Evolutionary conservation across 371 early-diverging fungal genomes (phyloP).

Genomic region (Syncephalastrum contaminatum): DNA sequence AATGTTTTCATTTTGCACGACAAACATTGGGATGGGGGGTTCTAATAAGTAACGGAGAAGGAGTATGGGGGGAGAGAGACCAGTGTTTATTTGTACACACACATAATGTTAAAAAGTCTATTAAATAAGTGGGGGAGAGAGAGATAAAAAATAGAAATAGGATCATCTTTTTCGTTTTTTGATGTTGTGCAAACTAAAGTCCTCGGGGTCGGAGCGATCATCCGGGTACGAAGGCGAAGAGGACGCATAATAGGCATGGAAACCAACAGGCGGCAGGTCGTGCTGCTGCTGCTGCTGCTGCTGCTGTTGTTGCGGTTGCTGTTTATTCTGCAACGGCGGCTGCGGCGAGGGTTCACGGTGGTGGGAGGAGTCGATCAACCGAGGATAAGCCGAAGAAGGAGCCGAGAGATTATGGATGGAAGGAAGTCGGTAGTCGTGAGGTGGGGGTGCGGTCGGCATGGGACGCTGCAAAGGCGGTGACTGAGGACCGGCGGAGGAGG

Average conservation of each 20-base stretch:
- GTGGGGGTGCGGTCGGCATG: conserved; percentile 7
- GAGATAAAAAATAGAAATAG: not conserved
- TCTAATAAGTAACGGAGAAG: too few species aligned
- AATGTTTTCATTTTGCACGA: too few species aligned
- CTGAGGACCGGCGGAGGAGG: too few species aligned
- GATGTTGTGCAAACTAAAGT: conserved; percentile 16
- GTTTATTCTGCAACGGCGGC: too few species aligned
- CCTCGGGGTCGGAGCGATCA: conserved; percentile 11
- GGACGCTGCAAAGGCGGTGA: conserved; percentile 10
- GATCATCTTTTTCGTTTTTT: conserved; percentile 29
- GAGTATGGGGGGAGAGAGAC: too few species aligned
- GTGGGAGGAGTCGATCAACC: conserved; percentile 8
- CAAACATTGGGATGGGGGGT: too few species aligned
- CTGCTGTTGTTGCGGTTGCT: too few species aligned
- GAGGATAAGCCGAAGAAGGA: conserved; percentile 17
- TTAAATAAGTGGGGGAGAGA: conserved; percentile 4
- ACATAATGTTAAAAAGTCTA: not conserved
- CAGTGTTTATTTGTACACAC: too few species aligned
- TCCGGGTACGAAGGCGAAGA: conserved; percentile 5
- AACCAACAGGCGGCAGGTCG: conserved; percentile 25
- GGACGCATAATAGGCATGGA: conserved; percentile 24
- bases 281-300: conserved; percentile 10
- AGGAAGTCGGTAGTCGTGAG: conserved; percentile 29
- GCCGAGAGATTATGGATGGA: conserved; percentile 38
- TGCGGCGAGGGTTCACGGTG: conserved; percentile 17